Conservation (phyloP, 164 flowering plant species). For the Stephania yunnanensis region DNA sequence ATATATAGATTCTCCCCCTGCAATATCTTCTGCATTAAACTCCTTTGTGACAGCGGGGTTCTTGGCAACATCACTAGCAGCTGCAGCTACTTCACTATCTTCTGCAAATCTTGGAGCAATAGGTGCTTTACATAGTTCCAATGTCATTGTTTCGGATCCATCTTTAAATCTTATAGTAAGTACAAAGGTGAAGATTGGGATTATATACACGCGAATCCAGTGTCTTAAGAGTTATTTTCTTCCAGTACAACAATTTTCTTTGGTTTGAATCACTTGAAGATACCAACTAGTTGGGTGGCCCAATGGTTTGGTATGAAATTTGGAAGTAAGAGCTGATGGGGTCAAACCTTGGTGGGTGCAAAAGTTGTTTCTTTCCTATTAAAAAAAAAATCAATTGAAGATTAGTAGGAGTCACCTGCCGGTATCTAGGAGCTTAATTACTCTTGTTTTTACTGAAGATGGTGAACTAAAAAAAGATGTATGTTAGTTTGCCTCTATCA, state of each 20-base stretch:
- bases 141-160: conserved; percentile 29
- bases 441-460: background rate
- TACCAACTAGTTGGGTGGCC: no score
- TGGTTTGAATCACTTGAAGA: background rate
- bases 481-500: background rate
- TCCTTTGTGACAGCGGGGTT: conserved; percentile 54
- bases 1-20: conserved; percentile 37
- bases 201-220: background rate
- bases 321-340: no score
- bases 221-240: background rate
- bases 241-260: no score
- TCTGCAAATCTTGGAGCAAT: conserved; percentile 46
- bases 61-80: conserved; percentile 51
- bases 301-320: no score
- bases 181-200: conserved; percentile 14
- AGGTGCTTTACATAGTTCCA: conserved; percentile 23
- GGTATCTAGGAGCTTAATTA: background rate
- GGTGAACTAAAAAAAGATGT: background rate
- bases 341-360: no score
- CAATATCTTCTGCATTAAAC: conserved; percentile 42
- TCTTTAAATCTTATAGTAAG: conserved; percentile 51
- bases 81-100: conserved; percentile 42
- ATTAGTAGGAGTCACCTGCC: background rate
- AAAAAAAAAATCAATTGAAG: no score
- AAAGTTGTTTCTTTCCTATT: no score